These are phyloP conservation scores for Neofusicoccum sp. DNA, from an alignment of 2,329 filamentous ascomycete species.

Conservation along the genomic window DNA sequence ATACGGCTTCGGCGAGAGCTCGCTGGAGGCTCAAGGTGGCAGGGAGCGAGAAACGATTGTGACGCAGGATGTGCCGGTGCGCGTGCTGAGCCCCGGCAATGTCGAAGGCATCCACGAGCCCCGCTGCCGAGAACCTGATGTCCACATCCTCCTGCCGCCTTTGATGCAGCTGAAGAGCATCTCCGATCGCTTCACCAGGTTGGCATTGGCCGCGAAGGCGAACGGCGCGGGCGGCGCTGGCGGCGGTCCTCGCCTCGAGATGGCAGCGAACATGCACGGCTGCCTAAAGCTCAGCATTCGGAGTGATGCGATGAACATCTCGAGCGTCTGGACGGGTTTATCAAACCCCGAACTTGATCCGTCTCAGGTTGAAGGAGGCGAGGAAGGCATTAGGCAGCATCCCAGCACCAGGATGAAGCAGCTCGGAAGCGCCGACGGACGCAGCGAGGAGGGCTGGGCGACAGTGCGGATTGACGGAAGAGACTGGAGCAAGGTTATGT, in stretches of 20 bases:
- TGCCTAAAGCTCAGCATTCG: constrained; percentile 74
- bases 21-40: constrained; percentile 43
- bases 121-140: constrained; percentile 83
- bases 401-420: constrained; percentile 75
- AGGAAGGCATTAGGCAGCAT: constrained; percentile 69
- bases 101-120: constrained; percentile 96
- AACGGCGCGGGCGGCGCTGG: constrained; percentile 34
- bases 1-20: constrained; percentile 34
- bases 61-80: constrained; percentile 93
- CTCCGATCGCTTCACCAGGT: constrained; percentile 89
- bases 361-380: constrained; percentile 64
- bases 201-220: constrained; percentile 49
- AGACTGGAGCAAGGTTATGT: constrained; percentile 93
- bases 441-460: constrained; percentile 80
- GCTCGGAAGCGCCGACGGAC: constrained; percentile 54
- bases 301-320: constrained; percentile 82
- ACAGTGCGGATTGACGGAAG: constrained; percentile 87
- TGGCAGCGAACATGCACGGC: constrained; percentile 94
- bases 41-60: constrained; percentile 86
- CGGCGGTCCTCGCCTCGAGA: constrained; percentile 66
- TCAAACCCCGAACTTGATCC: constrained; percentile 87
- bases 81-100: constrained; percentile 76
- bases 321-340: constrained; percentile 80
- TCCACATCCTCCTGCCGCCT: constrained; percentile 86
- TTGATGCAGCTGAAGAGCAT: constrained; percentile 88